phyloP scores from a whole-genome alignment of 108 stramenopile genomes.

The Chaetoceros tenuissimus region DNA sequence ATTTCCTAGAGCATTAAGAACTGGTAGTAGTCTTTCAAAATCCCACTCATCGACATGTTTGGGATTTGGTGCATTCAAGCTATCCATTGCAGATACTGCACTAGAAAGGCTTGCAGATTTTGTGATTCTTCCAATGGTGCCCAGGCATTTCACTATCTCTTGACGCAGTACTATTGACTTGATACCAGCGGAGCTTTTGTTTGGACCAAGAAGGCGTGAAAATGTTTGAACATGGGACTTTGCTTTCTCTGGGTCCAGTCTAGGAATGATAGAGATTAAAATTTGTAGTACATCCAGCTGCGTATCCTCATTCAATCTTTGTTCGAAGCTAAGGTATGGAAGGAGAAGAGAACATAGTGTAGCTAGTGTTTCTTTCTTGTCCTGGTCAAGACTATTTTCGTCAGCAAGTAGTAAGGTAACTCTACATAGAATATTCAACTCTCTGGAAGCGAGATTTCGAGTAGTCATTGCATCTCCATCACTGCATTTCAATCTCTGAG shows the following conservation, averaged over 20 bases:
- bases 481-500: conserved; percentile 24
- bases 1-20: conserved; percentile 44
- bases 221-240: conserved; percentile 28
- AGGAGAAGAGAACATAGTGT: conserved; percentile 53
- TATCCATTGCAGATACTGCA: conserved; percentile 25
- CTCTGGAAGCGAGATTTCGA: conserved; percentile 17
- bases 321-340: conserved; percentile 49
- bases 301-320: conserved; percentile 28
- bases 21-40: conserved; percentile 62
- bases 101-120: conserved; percentile 6
- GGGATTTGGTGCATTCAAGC: conserved; percentile 40
- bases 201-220: conserved; percentile 54
- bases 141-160: conserved; percentile 16
- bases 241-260: conserved; percentile 27
- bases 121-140: conserved; percentile 1
- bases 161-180: conserved; percentile 30
- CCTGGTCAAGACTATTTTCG: conserved; percentile 6
- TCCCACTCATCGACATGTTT: conserved; percentile 75
- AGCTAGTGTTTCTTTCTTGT: conserved; percentile 22
- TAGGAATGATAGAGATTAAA: conserved; percentile 36
- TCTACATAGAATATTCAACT: conserved; percentile 59
- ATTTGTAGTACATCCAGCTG: conserved; percentile 61
- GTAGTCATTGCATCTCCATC: conserved; percentile 4
- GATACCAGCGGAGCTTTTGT: conserved; percentile 46
- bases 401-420: conserved; percentile 51